Evolutionary conservation across 345 rosid genomes (phyloP).

Genomic region (Mangifera indica): DNA sequence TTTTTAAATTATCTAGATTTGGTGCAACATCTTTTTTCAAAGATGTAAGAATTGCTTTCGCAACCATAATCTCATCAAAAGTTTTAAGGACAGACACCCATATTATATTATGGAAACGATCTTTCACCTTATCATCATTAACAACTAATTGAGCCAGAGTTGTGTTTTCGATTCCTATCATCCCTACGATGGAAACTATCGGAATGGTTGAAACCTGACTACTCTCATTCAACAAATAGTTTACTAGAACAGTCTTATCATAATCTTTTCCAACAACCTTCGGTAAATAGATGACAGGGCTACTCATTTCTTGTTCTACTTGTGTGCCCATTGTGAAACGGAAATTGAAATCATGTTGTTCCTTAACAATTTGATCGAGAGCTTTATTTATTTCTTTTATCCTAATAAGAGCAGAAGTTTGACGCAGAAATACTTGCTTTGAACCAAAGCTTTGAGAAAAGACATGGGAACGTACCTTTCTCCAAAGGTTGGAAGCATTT

Average conservation of each 20-base stretch:
- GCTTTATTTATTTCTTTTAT: not conserved
- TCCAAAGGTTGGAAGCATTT: not conserved
- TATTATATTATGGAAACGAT: not conserved
- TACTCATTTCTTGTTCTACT: not conserved
- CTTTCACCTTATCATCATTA: not conserved
- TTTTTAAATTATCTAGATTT: not conserved
- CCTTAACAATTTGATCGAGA: not conserved
- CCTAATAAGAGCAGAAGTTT: not conserved
- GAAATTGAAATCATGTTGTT: not conserved
- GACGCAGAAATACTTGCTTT: not conserved
- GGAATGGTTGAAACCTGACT: not conserved
- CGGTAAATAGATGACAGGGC: not conserved
- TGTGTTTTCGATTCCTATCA: not conserved
- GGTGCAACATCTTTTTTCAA: not conserved
- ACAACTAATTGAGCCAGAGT: not conserved
- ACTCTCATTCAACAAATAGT: not conserved
- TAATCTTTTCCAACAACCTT: too few species aligned
- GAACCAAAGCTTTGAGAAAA: not conserved
- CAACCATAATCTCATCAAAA: not conserved
- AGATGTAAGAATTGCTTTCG: not conserved
- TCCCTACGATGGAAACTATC: not conserved
- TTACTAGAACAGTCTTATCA: not conserved
- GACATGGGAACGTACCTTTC: not conserved
- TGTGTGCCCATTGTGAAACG: not conserved
- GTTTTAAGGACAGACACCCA: not conserved